Evolutionary conservation across 2,329 filamentous ascomycete genomes (phyloP), one percentile per base, ranked within the genome.

Genomic region (Xylaria sp.): DNA sequence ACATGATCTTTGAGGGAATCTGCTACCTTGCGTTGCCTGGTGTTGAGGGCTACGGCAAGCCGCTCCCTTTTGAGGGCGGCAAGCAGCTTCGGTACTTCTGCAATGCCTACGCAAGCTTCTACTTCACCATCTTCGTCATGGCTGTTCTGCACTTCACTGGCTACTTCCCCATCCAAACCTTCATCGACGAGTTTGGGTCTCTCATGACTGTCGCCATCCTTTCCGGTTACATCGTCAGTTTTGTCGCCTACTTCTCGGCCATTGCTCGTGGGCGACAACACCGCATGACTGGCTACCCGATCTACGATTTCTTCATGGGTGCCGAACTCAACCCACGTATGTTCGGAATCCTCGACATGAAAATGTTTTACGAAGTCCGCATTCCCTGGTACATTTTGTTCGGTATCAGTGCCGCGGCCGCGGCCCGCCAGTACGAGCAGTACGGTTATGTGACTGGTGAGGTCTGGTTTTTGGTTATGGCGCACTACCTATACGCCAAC

Each of bases 341-440:
- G 85, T 95, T 94, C 77, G 91, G 91, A 34, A 91, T 94, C 73
- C 83, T 97, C 62, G 94, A 97, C 81, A 93, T 97, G 84, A 97
- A 97, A 84, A 97, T 97, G 94, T 97, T 97, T 83, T 96, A 93
- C 76, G 94, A 97, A 80, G 93, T 97, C 69, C 91, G 94, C 73
- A 87, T 97, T 72, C 94, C 94, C 43, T 97, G 94, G 94, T 97
- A 90, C 81, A 94, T 97, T 72, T 86, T 97, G 52, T 90, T 97
- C 76, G 88, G 95, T 67, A 85, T 95, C 50, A 90, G 90, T 66
- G 86, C 91, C 67, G 93, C 90, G 46, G 88, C 93, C 12, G 93
- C 93, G 46, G 89, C 92, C 50, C 89, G 92, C 70, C 94, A 97
- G 80, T 93, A 93, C 75, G 93, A 97, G 79, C 81, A 85, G 39